Conservation (phyloP, 164 flowering plant genomes). For the Berberis thunbergii region DNA sequence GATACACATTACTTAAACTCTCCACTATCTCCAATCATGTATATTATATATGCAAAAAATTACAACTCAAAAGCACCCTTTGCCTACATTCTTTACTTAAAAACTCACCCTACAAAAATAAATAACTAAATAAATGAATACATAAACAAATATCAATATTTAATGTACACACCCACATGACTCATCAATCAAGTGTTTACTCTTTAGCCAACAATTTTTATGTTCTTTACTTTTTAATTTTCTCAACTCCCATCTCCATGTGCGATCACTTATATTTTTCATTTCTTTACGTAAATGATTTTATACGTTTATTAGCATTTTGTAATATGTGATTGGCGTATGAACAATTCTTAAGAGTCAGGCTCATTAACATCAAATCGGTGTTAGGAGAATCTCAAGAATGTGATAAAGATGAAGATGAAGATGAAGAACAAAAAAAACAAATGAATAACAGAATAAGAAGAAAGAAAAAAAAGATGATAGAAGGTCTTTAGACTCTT, state of each 20-base stretch:
- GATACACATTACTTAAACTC: neutral
- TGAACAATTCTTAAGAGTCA: too few species aligned
- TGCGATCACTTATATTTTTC: neutral
- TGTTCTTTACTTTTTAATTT: neutral
- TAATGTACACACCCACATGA: constrained; percentile 2
- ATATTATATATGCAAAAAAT: neutral
- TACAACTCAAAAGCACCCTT: neutral
- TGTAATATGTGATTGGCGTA: too few species aligned
- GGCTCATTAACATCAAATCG: too few species aligned
- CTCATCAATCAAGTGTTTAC: neutral
- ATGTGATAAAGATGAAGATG: too few species aligned
- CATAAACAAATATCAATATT: neutral
- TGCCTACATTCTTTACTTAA: neutral
- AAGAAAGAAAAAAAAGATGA: too few species aligned
- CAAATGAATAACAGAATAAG: too few species aligned
- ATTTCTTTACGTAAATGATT: neutral
- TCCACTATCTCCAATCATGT: neutral
- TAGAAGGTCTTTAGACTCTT: too few species aligned
- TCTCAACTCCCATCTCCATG: neutral
- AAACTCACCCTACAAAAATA: neutral
- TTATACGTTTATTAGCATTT: too few species aligned
- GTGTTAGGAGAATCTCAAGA: too few species aligned
- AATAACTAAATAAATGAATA: too few species aligned
- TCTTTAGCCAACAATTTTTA: neutral
- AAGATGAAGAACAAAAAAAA: too few species aligned